Evolutionary conservation across 495 filamentous ascomycete genomes (phyloP).

Genomic region (Alectoria sarmentosa): DNA sequence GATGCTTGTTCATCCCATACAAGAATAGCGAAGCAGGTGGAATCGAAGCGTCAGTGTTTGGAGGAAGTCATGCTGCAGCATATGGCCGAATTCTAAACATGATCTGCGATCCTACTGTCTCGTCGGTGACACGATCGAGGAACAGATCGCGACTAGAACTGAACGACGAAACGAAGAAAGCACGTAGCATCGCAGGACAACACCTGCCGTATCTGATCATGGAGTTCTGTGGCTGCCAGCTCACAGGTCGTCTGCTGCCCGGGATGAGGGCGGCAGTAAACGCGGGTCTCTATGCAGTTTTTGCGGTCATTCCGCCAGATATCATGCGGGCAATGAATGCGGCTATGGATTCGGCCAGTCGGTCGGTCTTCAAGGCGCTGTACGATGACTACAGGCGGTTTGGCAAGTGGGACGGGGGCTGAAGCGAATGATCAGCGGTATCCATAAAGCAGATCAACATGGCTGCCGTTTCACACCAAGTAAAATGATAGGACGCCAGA

Average conservation of each 20-base stretch:
- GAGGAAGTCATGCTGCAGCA: slow-evolving; percentile 48
- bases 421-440: not conserved
- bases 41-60: slow-evolving; percentile 40
- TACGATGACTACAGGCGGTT: slow-evolving; percentile 63
- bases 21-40: slow-evolving; percentile 26
- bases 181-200: slow-evolving; percentile 66
- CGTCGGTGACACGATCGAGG: slow-evolving; percentile 52
- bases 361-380: slow-evolving; percentile 65
- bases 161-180: slow-evolving; percentile 68
- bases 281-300: slow-evolving; percentile 62
- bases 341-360: slow-evolving; percentile 56
- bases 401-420: slow-evolving; percentile 62
- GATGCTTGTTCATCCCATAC: slow-evolving; percentile 52
- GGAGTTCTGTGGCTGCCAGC: slow-evolving; percentile 60
- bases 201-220: slow-evolving; percentile 66
- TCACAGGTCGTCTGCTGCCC: slow-evolving; percentile 46
- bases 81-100: slow-evolving; percentile 68
- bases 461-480: not conserved
- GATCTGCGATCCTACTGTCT: slow-evolving; percentile 72
- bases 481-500: not conserved
- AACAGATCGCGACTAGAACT: slow-evolving; percentile 41
- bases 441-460: not conserved
- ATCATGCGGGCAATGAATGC: slow-evolving; percentile 60
- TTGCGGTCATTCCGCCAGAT: slow-evolving; percentile 62
- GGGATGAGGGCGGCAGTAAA: slow-evolving; percentile 62